Percentiles rank a stretch among this genome's conserved stretches.
These are phyloP conservation scores for Carex cristatella DNA, from an alignment of 176 grass and related monocot species.

Conservation along the genomic window DNA sequence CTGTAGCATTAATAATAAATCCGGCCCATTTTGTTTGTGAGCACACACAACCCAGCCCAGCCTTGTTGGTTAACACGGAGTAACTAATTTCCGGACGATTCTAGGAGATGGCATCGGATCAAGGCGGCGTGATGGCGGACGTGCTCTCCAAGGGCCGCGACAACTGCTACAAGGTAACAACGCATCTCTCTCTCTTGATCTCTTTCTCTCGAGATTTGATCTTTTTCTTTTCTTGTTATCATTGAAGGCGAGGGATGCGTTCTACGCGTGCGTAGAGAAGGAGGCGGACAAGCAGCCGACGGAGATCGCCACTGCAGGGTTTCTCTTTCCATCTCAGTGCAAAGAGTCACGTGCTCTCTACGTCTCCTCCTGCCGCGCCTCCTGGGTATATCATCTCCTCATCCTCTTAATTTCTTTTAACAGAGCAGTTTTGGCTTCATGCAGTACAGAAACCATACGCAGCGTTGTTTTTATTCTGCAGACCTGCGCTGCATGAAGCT, in stretches of 20 bases:
- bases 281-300: slow-evolving; percentile 70
- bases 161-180: slow-evolving; percentile 65
- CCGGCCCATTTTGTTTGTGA: no score
- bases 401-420: not conserved
- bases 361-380: slow-evolving; percentile 60
- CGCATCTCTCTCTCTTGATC: not conserved
- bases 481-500: no score
- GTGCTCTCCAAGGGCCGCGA: slow-evolving; percentile 71
- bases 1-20: no score
- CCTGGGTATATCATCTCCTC: slow-evolving; percentile 43
- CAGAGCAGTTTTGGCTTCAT: no score
- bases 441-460: no score
- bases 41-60: no score
- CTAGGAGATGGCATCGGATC: not conserved
- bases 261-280: slow-evolving; percentile 87
- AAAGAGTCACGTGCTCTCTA: slow-evolving; percentile 66
- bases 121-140: slow-evolving; percentile 53
- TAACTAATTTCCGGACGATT: no score
- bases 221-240: not conserved
- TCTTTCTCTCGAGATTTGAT: not conserved
- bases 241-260: slow-evolving; percentile 59
- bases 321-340: slow-evolving; percentile 71
- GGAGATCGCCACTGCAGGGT: slow-evolving; percentile 75
- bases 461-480: no score
- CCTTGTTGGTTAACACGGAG: no score